Evolutionary conservation across 73 alveolate species (phyloP), one percentile per base, ranked within the genome.

Genomic region (Symbiodinium natans): DNA sequence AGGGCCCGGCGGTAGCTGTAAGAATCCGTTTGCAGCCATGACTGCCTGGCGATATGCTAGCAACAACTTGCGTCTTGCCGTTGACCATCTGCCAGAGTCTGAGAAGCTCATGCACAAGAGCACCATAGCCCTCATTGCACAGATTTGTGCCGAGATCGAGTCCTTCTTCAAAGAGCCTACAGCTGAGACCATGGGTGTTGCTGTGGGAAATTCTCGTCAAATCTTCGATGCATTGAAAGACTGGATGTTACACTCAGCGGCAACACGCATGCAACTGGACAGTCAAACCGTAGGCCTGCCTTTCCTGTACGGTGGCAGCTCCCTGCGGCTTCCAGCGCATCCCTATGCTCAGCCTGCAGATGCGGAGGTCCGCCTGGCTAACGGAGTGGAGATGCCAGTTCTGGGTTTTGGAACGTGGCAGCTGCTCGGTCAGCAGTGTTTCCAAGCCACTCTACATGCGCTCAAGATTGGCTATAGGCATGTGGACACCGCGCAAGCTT

Each of bases 401-500:
- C n/a, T 86, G 93, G 93, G 93, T 39, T 86, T 86, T 34, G 93
- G 93, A 48, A 86, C 93, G n/a, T 86, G 93, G 93, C 93, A 86
- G 71, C 93, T 86, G 39, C 5, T 86, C 11, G 93, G 93, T 29
- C 36, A 39, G n/a, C n/a, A 41, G 17, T 86, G 93, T 40, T 86
- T 48, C 31, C 83, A 86, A 40, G 93, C 93, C 83, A 86, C 93
- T 2, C 48, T 74, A 54, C 93, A 86, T 52, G 93, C 93, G 38
- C 68, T 63, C 40, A 80, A 94, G 29, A 85, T 92, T 68, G 99
- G 99, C 83, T 98, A 99, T 92, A 86, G 99, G 82, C 99, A 99
- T 83, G 94, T 99, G 4, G 99, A 99, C 87, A 99, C 99, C 7
- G 99, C 99, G 29, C 89, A 99, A 34, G 43, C 96, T 31, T 99